Evolutionary conservation across 148 eudicot genomes (phyloP).

Genomic region (Dianthus caryophyllus): DNA sequence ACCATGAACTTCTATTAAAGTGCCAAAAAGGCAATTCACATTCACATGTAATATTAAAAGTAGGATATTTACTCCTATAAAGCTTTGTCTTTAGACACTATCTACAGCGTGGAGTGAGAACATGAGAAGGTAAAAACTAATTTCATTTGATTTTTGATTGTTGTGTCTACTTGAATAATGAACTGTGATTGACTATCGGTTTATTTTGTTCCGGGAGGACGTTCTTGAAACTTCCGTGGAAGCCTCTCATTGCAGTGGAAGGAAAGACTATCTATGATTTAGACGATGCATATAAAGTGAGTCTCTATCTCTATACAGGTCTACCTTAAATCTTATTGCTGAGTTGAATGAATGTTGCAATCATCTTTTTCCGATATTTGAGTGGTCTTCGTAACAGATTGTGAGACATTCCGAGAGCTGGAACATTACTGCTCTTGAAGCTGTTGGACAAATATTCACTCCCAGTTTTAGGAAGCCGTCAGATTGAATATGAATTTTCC

Average conservation of each 20-base stretch:
- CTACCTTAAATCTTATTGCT: neutral
- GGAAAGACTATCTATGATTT: slow-evolving; percentile 73
- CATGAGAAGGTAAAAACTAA: too few species aligned
- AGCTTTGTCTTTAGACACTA: too few species aligned
- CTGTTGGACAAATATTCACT: slow-evolving; percentile 82
- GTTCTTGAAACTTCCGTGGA: slow-evolving; percentile 92
- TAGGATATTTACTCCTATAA: too few species aligned
- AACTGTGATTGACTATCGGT: neutral
- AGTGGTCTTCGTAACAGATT: slow-evolving; percentile 41
- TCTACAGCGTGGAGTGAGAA: neutral
- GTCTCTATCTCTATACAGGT: slow-evolving; percentile 12
- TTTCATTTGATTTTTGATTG: slow-evolving; percentile 1
- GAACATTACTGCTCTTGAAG: slow-evolving; percentile 84
- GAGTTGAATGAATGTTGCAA: neutral
- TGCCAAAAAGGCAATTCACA: too few species aligned
- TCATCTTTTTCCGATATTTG: slow-evolving; percentile 1
- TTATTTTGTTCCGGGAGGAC: slow-evolving; percentile 52
- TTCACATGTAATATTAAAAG: too few species aligned
- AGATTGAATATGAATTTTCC: slow-evolving; percentile 18
- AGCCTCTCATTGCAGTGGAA: slow-evolving; percentile 68
- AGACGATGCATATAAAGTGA: slow-evolving; percentile 52
- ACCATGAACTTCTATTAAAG: too few species aligned
- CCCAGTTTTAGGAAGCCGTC: slow-evolving; percentile 33
- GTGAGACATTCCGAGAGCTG: slow-evolving; percentile 80
- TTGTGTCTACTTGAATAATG: neutral